phyloP scores from a whole-genome alignment of 2,329 filamentous ascomycete species.

The Cladosporium oxysporum region DNA sequence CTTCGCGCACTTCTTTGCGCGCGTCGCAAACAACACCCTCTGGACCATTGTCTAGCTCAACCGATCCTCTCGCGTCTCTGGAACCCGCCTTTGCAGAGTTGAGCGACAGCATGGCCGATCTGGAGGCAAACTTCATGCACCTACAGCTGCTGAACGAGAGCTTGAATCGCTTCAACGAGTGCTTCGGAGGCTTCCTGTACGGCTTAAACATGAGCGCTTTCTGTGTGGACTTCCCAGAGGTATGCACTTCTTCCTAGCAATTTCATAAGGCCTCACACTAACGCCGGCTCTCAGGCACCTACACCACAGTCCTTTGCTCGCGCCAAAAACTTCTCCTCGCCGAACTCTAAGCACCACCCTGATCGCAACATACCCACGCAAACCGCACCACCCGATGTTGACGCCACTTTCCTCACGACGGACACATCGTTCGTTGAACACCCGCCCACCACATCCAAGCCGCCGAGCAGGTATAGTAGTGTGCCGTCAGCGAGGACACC shows the following conservation, averaged over 20 bases:
- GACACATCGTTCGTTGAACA: conserved; percentile 91
- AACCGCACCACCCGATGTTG: conserved; percentile 16
- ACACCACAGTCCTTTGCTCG: conserved; percentile 79
- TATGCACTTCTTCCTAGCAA: conserved; percentile 39
- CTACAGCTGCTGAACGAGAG: conserved; percentile 97
- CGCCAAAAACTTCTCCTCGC: conserved; percentile 19
- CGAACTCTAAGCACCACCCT: neutral
- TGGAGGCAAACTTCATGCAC: conserved; percentile 97
- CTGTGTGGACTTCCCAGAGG: conserved; percentile 96
- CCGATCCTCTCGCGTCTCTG: conserved; percentile 73
- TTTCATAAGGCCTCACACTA: neutral
- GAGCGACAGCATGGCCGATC: conserved; percentile 88
- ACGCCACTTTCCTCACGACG: conserved; percentile 90
- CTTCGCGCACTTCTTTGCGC: conserved; percentile 84
- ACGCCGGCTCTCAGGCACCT: conserved; percentile 62
- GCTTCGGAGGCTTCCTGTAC: conserved; percentile 92
- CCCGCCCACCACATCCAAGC: conserved; percentile 60
- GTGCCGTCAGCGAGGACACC: conserved; percentile 36
- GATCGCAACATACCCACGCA: conserved; percentile 4
- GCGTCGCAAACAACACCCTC: conserved; percentile 61
- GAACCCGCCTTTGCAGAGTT: conserved; percentile 93
- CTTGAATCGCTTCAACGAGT: conserved; percentile 88
- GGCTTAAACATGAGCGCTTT: conserved; percentile 99
- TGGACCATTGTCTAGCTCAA: conserved; percentile 27
- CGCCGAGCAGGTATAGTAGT: conserved; percentile 42